phyloP scores from a whole-genome alignment of 345 rosid genomes.

The Syzygium aqueum region DNA sequence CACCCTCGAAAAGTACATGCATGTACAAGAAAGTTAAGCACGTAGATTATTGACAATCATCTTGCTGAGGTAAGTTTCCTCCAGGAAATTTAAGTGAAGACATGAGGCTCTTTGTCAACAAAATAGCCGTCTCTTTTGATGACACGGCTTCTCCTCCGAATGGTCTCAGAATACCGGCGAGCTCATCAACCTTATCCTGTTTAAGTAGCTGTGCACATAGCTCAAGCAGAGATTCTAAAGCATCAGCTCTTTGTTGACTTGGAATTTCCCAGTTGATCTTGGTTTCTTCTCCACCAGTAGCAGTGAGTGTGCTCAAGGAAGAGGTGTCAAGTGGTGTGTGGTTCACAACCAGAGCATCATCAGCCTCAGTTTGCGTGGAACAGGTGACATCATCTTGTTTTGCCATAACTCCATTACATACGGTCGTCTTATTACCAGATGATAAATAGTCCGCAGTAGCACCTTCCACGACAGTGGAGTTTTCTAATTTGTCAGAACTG shows the following conservation, averaged over 20 bases:
- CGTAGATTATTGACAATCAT: conserved; percentile 18
- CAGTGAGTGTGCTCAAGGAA: conserved; percentile 46
- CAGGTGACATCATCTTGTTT: conserved; percentile 14
- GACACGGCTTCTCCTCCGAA: conserved; percentile 90
- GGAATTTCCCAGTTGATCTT: conserved; percentile 48
- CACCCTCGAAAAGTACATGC: conserved; percentile 1
- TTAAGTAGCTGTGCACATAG: conserved; percentile 82
- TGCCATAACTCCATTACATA: conserved; percentile 7
- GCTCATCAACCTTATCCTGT: conserved; percentile 82
- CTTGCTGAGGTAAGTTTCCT: conserved; percentile 25
- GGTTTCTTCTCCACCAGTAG: conserved; percentile 26
- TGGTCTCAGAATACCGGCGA: conserved; percentile 80
- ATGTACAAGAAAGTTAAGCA: not conserved
- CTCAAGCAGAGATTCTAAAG: conserved; percentile 87
- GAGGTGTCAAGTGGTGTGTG: conserved; percentile 40
- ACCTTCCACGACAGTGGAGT: conserved; percentile 15
- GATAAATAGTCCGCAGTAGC: conserved; percentile 14
- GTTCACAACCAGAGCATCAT: conserved; percentile 13
- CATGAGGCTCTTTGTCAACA: conserved; percentile 88
- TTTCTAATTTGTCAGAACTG: conserved; percentile 10
- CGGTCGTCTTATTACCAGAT: conserved; percentile 16
- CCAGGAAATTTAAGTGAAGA: conserved; percentile 61
- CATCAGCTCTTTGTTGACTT: conserved; percentile 75
- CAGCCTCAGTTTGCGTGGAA: conserved; percentile 21
- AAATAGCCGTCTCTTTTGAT: conserved; percentile 95